A percentile compares a stretch with the other conserved stretches of the same genome.
Conservation (phyloP, 305 asterid species). For the Salvia sclarea region DNA sequence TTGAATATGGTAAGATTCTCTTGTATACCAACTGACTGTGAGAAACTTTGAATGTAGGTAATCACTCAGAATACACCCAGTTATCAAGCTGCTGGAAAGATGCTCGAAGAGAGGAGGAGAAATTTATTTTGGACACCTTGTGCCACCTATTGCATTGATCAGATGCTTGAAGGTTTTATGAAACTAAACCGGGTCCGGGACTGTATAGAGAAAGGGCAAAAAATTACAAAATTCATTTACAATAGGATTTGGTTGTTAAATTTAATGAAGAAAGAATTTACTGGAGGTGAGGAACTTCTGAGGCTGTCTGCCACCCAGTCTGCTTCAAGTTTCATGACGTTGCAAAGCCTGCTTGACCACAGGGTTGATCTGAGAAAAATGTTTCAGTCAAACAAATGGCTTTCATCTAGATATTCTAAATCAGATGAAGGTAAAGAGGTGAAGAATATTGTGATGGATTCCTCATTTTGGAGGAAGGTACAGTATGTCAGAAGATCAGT, state of each 20-base stretch:
- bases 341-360: slow-evolving; percentile 78
- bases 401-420: slow-evolving; percentile 70
- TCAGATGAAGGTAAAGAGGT: slow-evolving; percentile 86
- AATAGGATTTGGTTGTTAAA: slow-evolving; percentile 70
- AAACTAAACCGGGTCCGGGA: slow-evolving; percentile 73
- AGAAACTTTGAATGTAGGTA: slow-evolving; percentile 54
- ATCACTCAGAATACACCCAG: slow-evolving; percentile 76
- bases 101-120: slow-evolving; percentile 86
- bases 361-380: slow-evolving; percentile 74
- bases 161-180: slow-evolving; percentile 68
- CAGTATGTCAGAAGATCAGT: slow-evolving; percentile 74
- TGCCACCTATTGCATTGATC: slow-evolving; percentile 78
- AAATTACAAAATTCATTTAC: slow-evolving; percentile 75
- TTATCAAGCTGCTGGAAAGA: slow-evolving; percentile 91
- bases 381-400: slow-evolving; percentile 88
- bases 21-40: slow-evolving; percentile 32
- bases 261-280: slow-evolving; percentile 84
- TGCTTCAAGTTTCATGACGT: slow-evolving; percentile 71
- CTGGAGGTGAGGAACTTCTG: slow-evolving; percentile 79
- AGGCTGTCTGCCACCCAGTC: slow-evolving; percentile 63
- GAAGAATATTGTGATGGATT: slow-evolving; percentile 68
- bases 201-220: slow-evolving; percentile 83
- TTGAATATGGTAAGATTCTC: slow-evolving; percentile 24
- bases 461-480: slow-evolving; percentile 85
- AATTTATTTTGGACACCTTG: slow-evolving; percentile 91